phyloP scores from a whole-genome alignment of 1,284 basidiomycete species.

The Ustilago xerochloae region DNA sequence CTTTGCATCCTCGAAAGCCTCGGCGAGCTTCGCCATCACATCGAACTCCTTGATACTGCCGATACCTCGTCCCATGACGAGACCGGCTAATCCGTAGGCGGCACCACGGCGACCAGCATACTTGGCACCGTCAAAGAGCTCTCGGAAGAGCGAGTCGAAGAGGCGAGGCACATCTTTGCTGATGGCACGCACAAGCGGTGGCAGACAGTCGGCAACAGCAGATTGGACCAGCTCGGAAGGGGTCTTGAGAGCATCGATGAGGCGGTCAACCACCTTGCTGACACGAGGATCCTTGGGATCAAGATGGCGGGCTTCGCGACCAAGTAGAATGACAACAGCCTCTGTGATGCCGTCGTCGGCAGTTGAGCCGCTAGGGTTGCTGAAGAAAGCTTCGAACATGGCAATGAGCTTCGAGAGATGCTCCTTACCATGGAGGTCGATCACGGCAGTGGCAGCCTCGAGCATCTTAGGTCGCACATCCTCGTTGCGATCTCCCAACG shows the following conservation, averaged over 20 bases:
- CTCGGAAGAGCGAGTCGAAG: constrained; percentile 78
- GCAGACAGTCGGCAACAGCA: constrained; percentile 89
- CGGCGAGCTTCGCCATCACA: constrained; percentile 79
- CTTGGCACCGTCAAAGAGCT: constrained; percentile 73
- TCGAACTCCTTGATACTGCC: constrained; percentile 84
- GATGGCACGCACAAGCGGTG: constrained; percentile 84
- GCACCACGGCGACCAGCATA: constrained; percentile 93
- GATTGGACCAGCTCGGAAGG: constrained; percentile 96
- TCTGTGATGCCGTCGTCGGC: constrained; percentile 76
- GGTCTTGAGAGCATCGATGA: constrained; percentile 90
- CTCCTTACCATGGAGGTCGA: constrained; percentile 84
- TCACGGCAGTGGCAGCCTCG: constrained; percentile 81
- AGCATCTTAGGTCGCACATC: constrained; percentile 90
- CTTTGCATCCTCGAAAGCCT: constrained; percentile 90
- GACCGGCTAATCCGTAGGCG: constrained; percentile 93
- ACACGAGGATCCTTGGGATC: constrained; percentile 72
- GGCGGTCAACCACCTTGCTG: constrained; percentile 79
- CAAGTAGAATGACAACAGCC: constrained; percentile 92
- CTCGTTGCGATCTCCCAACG: constrained; percentile 85
- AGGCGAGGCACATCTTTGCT: constrained; percentile 71
- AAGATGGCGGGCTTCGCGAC: constrained; percentile 89
- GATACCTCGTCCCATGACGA: constrained; percentile 89
- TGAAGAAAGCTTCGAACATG: constrained; percentile 85
- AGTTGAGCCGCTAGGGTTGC: constrained; percentile 63
- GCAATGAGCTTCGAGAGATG: constrained; percentile 81